Base-by-base conservation (phyloP, 805 yeast genomes). In the Pichia ethanolica region DNA sequence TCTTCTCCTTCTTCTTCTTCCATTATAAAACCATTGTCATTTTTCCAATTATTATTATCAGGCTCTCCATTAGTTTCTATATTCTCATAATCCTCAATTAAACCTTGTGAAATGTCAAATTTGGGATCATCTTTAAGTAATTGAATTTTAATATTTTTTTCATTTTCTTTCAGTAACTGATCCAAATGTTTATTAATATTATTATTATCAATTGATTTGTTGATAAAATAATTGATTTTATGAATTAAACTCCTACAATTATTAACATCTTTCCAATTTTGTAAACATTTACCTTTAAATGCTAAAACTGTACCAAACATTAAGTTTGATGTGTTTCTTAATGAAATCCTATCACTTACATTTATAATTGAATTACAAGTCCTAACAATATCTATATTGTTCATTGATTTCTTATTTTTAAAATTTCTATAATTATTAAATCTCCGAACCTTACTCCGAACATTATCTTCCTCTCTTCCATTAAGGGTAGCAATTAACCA, bases 221-320 rank as follows among this genome's bases (percentile, higher is more conserved):
- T 13, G 27, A 42, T 46, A 13, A 52, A 35, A 5, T 25, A 20
- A n/a, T 40, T 37, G 12, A 48, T 20, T 20, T 51, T 20, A 27
- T 58, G 53, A 68, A 69, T 53, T 75, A 70, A 54, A 71, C 72
- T 4, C 71, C 72, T 35, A 3, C 49, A 47, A 36, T 35, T 50
- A n/a, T 25, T 45, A 2, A 45, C 50, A 26, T 51, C 56, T 20
- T 46, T 53, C 45, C 51, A 51, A 8, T 51, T 39, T 35, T 33
- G 20, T 1, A 51, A 42, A 36, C 56, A 53, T 58, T 81, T 77
- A 30, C 74, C 73, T 49, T 69, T 75, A 58, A 75, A 77, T 30
- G 73, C 66, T 42, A 79, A 53, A 1, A 78, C 64, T 1, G 76
- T 63, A 0, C 84, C 84, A 54, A 73, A 70, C 49, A 79, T 57